Evolutionary conservation across 345 rosid genomes (phyloP).

Genomic region (Garcia nutans): DNA sequence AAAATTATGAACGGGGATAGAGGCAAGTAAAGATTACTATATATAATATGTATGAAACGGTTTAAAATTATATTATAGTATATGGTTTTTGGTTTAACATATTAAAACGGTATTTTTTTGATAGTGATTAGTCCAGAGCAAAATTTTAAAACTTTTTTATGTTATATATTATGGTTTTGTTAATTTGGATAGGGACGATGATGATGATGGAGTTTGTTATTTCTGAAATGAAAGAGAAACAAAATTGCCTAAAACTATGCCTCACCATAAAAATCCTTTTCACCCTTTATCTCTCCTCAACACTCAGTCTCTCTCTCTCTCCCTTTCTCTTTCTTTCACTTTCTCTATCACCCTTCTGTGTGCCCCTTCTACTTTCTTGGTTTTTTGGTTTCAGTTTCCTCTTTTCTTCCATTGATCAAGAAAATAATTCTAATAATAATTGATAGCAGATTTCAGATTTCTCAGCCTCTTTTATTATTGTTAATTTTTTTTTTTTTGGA

Average conservation of each 20-base stretch:
- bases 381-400: background rate
- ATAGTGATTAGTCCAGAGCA: too few species aligned
- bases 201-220: background rate
- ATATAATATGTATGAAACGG: too few species aligned
- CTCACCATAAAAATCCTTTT: conserved; percentile 8
- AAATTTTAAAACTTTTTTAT: too few species aligned
- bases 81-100: too few species aligned
- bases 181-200: background rate
- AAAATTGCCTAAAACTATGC: conserved; percentile 13
- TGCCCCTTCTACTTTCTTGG: background rate
- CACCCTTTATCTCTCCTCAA: background rate
- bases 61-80: too few species aligned
- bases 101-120: too few species aligned
- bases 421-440: background rate
- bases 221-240: conserved; percentile 4
- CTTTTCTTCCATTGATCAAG: background rate
- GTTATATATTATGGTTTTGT: too few species aligned
- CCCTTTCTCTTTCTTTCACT: background rate
- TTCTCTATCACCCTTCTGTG: background rate
- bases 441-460: background rate
- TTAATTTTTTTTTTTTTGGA: too few species aligned
- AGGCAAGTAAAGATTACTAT: too few species aligned
- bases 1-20: too few species aligned
- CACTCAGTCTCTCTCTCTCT: background rate
- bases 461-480: background rate